Conservation (phyloP, 345 rosid species). For the Linum trigynum region DNA sequence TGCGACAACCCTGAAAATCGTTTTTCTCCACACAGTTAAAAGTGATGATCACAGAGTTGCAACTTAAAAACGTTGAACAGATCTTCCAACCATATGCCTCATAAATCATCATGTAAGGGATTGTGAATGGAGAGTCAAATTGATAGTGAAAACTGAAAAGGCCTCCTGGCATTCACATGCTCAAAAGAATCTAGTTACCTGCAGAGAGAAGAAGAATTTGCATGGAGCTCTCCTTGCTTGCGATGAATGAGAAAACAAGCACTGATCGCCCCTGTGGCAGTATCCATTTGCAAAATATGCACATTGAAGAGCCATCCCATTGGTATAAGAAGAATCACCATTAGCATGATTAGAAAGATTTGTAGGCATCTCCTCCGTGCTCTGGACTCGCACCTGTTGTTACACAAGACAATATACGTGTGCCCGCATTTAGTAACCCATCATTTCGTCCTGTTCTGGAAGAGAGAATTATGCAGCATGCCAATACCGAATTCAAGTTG, state of each 20-base stretch:
- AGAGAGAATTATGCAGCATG: slow-evolving; percentile 11
- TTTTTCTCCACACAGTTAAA: slow-evolving; percentile 8
- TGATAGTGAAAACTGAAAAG: too few relatives aligned
- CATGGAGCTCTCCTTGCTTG: slow-evolving; percentile 55
- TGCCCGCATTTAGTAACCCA: not conserved
- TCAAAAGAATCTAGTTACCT: slow-evolving; percentile 32
- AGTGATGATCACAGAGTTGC: too few relatives aligned
- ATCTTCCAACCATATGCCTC: too few relatives aligned
- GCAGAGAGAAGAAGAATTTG: slow-evolving; percentile 56
- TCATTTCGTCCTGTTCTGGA: not conserved
- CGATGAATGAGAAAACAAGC: slow-evolving; percentile 65
- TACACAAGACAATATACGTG: not conserved
- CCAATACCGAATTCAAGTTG: slow-evolving; percentile 7
- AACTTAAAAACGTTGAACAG: too few relatives aligned
- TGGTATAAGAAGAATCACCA: slow-evolving; percentile 21
- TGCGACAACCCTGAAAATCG: slow-evolving; percentile 72
- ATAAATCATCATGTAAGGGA: too few relatives aligned
- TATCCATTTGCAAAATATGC: slow-evolving; percentile 58
- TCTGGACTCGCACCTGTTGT: slow-evolving; percentile 48
- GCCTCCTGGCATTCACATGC: too few relatives aligned
- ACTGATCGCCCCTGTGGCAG: slow-evolving; percentile 63
- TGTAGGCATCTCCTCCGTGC: slow-evolving; percentile 19
- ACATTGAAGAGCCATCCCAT: slow-evolving; percentile 36
- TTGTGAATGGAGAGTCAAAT: too few relatives aligned
- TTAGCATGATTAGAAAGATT: slow-evolving; percentile 17